A percentile compares a stretch with the other conserved stretches of the same genome.
Conservation (phyloP, 225 moss, liverwort and hornwort genomes). For the Marchantia paleacea region DNA sequence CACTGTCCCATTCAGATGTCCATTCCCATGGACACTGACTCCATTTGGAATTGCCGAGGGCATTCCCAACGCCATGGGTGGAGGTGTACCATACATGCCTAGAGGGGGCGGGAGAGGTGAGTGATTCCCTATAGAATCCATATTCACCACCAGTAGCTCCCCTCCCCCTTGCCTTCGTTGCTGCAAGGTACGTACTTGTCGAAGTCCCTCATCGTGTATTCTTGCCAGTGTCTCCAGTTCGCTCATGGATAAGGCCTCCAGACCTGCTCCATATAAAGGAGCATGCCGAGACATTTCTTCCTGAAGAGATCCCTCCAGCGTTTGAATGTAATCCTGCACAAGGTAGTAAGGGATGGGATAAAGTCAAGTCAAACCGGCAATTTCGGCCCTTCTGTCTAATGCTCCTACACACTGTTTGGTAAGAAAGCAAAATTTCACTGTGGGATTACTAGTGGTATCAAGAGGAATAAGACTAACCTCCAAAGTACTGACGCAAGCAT, state of each 20-base stretch:
- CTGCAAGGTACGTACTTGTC: slow-evolving; percentile 81
- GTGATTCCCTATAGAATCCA: slow-evolving; percentile 82
- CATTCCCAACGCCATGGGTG: slow-evolving; percentile 83
- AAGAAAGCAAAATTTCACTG: no score
- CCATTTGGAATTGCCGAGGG: slow-evolving; percentile 88
- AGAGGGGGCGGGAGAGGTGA: slow-evolving; percentile 70
- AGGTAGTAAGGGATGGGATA: neutral
- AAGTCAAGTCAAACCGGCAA: no score
- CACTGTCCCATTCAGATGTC: slow-evolving; percentile 91
- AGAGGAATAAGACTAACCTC: no score
- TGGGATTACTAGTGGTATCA: no score
- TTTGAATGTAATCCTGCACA: slow-evolving; percentile 91
- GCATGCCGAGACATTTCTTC: slow-evolving; percentile 99
- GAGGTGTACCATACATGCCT: slow-evolving; percentile 79
- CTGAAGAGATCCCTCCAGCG: slow-evolving; percentile 86
- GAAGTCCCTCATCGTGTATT: slow-evolving; percentile 94
- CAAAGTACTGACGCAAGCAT: no score
- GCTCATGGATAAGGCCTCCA: slow-evolving; percentile 85
- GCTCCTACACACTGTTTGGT: neutral
- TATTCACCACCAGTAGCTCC: slow-evolving; percentile 75
- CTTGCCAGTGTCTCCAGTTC: slow-evolving; percentile 92
- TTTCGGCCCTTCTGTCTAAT: neutral
- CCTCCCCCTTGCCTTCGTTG: slow-evolving; percentile 75
- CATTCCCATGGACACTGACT: slow-evolving; percentile 88
- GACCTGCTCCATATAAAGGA: slow-evolving; percentile 88